A percentile compares a stretch with the other conserved stretches of the same genome.
Evolutionary conservation across 106 monocot species (phyloP).

Genomic region (Dendrobium huoshanense): DNA sequence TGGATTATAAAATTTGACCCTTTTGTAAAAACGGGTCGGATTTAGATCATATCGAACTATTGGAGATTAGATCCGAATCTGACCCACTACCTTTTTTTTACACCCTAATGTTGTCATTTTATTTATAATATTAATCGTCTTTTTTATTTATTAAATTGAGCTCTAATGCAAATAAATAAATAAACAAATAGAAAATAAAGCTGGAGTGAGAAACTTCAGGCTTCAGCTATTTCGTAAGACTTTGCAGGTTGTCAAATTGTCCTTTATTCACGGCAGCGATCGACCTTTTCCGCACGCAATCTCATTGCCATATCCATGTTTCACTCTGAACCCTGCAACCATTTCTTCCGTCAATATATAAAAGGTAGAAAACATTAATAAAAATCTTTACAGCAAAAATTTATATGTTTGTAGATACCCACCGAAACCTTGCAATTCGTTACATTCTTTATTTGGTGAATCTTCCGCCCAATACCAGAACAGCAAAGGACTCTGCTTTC

Average conservation of each 20-base stretch:
- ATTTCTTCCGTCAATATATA: neutral
- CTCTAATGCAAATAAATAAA: no score
- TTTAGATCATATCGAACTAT: no score
- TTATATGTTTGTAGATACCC: neutral
- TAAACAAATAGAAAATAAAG: no score
- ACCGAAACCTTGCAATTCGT: neutral
- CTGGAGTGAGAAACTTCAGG: neutral
- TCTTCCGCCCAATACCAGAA: neutral
- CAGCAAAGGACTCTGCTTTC: neutral
- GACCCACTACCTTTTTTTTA: no score
- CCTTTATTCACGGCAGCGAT: neutral
- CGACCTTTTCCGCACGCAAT: neutral
- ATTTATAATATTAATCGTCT: no score
- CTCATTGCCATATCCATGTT: neutral
- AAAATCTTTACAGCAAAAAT: neutral
- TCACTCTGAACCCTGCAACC: neutral
- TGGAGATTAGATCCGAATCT: no score
- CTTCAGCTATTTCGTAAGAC: neutral
- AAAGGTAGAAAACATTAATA: neutral
- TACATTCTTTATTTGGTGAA: neutral
- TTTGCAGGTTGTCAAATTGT: neutral
- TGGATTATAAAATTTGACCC: no score
- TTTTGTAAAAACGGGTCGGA: no score
- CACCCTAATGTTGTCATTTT: no score
- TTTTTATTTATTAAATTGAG: no score